Base-by-base conservation (phyloP, 768 basidiomycete genomes). In the Infundibulicybe gibba region DNA sequence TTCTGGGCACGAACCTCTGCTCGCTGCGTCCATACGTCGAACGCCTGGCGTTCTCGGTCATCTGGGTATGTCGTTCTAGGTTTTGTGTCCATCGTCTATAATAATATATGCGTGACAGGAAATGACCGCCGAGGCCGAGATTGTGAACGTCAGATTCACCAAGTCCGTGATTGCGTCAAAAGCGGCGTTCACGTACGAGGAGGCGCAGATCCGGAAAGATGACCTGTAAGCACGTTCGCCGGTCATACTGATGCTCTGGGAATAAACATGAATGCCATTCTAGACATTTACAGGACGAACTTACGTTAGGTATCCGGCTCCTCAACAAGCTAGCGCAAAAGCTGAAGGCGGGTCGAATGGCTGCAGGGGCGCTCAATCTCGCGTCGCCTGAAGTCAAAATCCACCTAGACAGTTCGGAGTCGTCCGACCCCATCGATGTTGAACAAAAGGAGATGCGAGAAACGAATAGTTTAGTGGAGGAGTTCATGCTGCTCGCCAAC, bases 351-450 rank as follows among this genome's bases (percentile, higher is more conserved):
- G 79, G 76, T 21, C 79, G 97, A 14, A 97, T 98, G 91, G 83
- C 78, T 14, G 94, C 93, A 0, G 97, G 97, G n/a, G 97, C 97
- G 9, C 78, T 99, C 34, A 97, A 98, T 49, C 84, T 99, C 17
- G 95, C 97, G 1, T 98, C 97, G 0, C 95, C 97, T 0, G 97
- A 99, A 73, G 90, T 99, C 64, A 97, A 94, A 64, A 97, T 99
- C 51, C 85, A 97, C 54, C 74, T 98, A 13, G 91, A 97, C 58
- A 91, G 87, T 53, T 75, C 93, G 1, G 97, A 98, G 63, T 90
- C 89, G 0, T 88, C 92, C 2, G 94, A 97, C 54, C 95, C 95
- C 0, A 90, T 97, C 51, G 95, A 97, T 52, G 94, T 99, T 9
- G 93, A 97, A 67, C 93, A 94, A 62, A 98, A 98, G 63, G 87